These are phyloP conservation scores for Ogataea hybrid DNA, from an alignment of 1,139 yeast species.

Conservation along the genomic window DNA sequence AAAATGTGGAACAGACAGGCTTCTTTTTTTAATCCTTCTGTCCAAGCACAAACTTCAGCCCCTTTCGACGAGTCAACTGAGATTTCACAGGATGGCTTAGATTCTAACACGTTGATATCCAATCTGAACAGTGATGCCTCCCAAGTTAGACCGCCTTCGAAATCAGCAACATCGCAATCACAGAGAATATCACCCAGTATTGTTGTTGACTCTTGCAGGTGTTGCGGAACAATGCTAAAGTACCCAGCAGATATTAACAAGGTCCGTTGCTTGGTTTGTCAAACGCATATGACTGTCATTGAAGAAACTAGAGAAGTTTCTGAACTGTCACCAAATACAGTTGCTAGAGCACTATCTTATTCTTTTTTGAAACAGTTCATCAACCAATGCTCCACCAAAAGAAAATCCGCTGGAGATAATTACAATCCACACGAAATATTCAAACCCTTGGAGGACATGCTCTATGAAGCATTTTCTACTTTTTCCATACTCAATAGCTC, in stretches of 20 bases:
- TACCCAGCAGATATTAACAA: constrained; percentile 38
- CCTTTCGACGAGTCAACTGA: background rate
- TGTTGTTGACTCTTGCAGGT: constrained; percentile 26
- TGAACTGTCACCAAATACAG: too few species aligned
- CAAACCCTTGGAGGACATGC: constrained; percentile 47
- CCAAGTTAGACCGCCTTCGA: too few species aligned
- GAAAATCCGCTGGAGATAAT: constrained; percentile 1
- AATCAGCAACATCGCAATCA: background rate
- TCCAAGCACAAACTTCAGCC: background rate
- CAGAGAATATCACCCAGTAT: constrained; percentile 6
- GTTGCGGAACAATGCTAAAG: constrained; percentile 47
- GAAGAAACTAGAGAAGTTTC: background rate
- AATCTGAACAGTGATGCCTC: too few species aligned
- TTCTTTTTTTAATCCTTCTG: constrained; percentile 1
- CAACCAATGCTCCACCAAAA: constrained; percentile 5
- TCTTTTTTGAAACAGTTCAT: constrained; percentile 11
- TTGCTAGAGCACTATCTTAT: constrained; percentile 12
- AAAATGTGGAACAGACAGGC: constrained; percentile 4
- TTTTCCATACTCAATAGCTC: constrained; percentile 46
- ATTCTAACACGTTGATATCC: too few species aligned
- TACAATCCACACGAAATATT: constrained; percentile 37
- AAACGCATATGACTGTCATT: constrained; percentile 37
- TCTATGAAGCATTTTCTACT: constrained; percentile 43
- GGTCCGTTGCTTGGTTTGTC: constrained; percentile 45
- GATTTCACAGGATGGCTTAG: background rate